Conservation (phyloP, 1,284 basidiomycete species). For the Rhodotorula sp. region DNA sequence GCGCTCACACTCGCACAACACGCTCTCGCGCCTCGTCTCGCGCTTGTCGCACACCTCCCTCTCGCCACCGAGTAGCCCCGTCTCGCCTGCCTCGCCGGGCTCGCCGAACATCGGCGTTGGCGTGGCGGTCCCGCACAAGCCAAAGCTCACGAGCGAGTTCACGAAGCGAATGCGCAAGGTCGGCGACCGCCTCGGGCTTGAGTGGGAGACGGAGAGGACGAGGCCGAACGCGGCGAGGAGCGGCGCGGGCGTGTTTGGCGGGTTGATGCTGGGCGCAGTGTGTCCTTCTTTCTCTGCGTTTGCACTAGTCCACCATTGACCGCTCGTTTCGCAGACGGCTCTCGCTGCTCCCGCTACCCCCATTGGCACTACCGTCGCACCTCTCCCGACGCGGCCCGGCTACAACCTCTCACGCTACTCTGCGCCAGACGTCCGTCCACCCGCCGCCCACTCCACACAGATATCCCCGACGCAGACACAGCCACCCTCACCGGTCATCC, state of each 20-base stretch:
- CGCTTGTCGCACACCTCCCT: not conserved
- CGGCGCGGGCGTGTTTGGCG: conserved; percentile 69
- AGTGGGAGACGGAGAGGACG: conserved; percentile 44
- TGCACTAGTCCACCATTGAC: no score
- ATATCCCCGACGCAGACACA: not conserved
- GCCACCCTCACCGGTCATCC: not conserved
- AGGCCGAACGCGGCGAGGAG: conserved; percentile 61
- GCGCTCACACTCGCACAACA: conserved; percentile 6
- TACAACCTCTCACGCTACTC: conserved; percentile 65
- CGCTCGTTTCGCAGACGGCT: conserved; percentile 48
- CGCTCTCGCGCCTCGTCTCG: conserved; percentile 7
- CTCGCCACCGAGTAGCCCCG: not conserved
- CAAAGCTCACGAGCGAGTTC: conserved; percentile 23
- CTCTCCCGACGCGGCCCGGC: conserved; percentile 66
- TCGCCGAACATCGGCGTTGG: conserved; percentile 10
- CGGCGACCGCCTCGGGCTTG: conserved; percentile 30
- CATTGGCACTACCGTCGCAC: conserved; percentile 60
- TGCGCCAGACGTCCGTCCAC: not conserved
- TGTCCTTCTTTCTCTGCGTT: not conserved
- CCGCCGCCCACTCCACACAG: not conserved
- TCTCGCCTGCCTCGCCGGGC: conserved; percentile 1
- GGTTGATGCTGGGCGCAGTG: conserved; percentile 67
- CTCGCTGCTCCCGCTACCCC: conserved; percentile 58
- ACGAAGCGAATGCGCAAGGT: conserved; percentile 23
- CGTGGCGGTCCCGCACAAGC: conserved; percentile 9